Percentiles rank a stretch among this genome's conserved stretches.
Evolutionary conservation across 1,284 basidiomycete species (phyloP).

Genomic region (Cryptococcus sp.): DNA sequence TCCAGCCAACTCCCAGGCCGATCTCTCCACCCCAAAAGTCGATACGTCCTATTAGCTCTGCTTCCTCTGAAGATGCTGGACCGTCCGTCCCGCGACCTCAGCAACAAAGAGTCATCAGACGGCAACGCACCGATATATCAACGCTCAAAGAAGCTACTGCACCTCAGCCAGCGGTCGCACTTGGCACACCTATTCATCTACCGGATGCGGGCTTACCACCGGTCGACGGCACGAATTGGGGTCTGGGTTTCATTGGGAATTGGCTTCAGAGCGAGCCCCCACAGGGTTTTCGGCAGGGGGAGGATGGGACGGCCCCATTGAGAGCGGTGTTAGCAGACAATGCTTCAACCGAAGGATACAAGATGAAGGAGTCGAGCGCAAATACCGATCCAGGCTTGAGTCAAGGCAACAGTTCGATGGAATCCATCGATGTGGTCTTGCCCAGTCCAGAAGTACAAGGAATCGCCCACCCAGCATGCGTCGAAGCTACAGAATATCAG

Average conservation of each 20-base stretch:
- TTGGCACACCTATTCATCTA: conserved; percentile 1
- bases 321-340: neutral
- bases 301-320: conserved; percentile 16
- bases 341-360: neutral
- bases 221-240: conserved; percentile 9
- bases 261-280: conserved; percentile 12
- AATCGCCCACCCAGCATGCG: neutral
- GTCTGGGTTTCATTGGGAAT: conserved; percentile 17
- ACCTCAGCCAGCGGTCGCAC: neutral
- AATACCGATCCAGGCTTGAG: neutral
- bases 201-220: neutral
- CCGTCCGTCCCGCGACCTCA: neutral
- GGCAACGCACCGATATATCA: conserved; percentile 6
- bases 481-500: conserved; percentile 18
- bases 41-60: neutral
- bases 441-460: conserved; percentile 1
- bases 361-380: conserved; percentile 4
- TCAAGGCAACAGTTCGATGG: conserved; percentile 4
- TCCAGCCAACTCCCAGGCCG: conserved; percentile 5
- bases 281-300: conserved; percentile 23
- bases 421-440: conserved; percentile 15
- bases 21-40: conserved; percentile 1
- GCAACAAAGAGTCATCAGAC: neutral
- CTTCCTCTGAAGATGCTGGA: neutral
- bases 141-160: neutral